Percentiles rank a stretch among this genome's conserved stretches.
These are phyloP conservation scores for Thielaviopsis populi DNA, from an alignment of 2,329 filamentous ascomycete species.

Conservation along the genomic window DNA sequence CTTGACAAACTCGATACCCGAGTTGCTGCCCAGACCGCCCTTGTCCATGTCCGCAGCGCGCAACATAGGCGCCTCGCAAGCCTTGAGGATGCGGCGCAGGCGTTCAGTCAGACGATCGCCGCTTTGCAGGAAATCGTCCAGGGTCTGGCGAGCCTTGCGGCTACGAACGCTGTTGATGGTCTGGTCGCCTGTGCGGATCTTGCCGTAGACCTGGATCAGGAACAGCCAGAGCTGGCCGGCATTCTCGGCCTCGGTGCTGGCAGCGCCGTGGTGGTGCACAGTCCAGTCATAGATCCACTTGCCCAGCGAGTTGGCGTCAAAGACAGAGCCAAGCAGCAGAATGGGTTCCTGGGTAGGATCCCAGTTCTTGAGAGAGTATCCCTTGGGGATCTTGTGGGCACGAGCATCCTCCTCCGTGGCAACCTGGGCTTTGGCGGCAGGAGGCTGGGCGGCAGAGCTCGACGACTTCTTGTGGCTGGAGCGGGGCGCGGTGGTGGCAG, in stretches of 20 bases:
- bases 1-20: slow-evolving; percentile 88
- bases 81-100: slow-evolving; percentile 73
- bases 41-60: slow-evolving; percentile 68
- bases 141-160: slow-evolving; percentile 58
- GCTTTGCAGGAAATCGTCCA: slow-evolving; percentile 80
- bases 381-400: slow-evolving; percentile 62
- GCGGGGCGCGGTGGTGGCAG: slow-evolving; percentile 37
- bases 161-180: slow-evolving; percentile 56
- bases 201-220: slow-evolving; percentile 83
- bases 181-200: slow-evolving; percentile 82
- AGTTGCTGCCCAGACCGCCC: slow-evolving; percentile 71
- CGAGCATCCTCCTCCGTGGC: slow-evolving; percentile 46
- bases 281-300: slow-evolving; percentile 99
- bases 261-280: slow-evolving; percentile 70
- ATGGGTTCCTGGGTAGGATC: slow-evolving; percentile 89
- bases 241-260: slow-evolving; percentile 73
- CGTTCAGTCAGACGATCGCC: slow-evolving; percentile 77
- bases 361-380: slow-evolving; percentile 97
- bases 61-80: slow-evolving; percentile 91
- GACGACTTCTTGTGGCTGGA: slow-evolving; percentile 27
- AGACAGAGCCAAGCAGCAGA: slow-evolving; percentile 84
- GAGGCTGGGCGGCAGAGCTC: slow-evolving; percentile 17
- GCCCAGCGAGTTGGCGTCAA: slow-evolving; percentile 91
- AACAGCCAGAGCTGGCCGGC: slow-evolving; percentile 92
- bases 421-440: slow-evolving; percentile 20